Base-by-base conservation (phyloP, 805 yeast genomes). In the Yamadazyma laniorum region DNA sequence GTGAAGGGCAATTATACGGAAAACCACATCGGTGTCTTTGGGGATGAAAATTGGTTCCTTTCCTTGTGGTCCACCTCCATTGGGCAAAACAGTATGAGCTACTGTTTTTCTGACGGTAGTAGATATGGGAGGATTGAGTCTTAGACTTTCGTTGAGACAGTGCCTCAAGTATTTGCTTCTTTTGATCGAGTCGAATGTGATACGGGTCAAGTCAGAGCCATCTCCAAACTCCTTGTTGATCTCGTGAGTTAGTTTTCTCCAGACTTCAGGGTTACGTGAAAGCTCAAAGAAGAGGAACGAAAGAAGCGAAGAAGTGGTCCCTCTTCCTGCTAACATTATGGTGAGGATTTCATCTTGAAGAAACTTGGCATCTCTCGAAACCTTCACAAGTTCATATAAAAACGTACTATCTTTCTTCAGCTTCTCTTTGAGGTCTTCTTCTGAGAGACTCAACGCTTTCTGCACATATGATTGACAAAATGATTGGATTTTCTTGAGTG, bases 1-100 rank as follows among this genome's bases (percentile, higher is more conserved):
- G 49, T 75, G 80, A 48, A 72, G 59, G 11, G 65, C 45, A 45
- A 63, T 69, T 7, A 71, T 58, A n/a, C 55, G 30, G 53, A 70
- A 72, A 18, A 58, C 55, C 17, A 73, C 65, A 14, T 50, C 52
- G 32, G 65, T 60, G 28, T 75, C 77, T 52, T 72, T 71, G 28
- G 56, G 58, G 16, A 74, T 58, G 35, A 65, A 62, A 3, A 52
- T 53, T 29, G 56, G 54, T 12, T 49, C 39, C 15, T 34, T n/a
- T 4, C 55, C 60, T 28, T 58, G 53, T 4, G 47, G 42, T 3
- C 67, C 67, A 8, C 61, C 63, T n/a, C 65, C 65, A 29, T 44
- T 43, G 18, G 65, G 65, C 23, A 59, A 47, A 1, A 59, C 56
- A 1, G 61, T 55, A 36, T 50, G 44, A 32, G 47, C 52, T 17